A percentile compares a stretch with the other conserved stretches of the same genome.
Evolutionary conservation across 2,329 filamentous ascomycete species (phyloP).

Genomic region (Biscogniauxia sp.): DNA sequence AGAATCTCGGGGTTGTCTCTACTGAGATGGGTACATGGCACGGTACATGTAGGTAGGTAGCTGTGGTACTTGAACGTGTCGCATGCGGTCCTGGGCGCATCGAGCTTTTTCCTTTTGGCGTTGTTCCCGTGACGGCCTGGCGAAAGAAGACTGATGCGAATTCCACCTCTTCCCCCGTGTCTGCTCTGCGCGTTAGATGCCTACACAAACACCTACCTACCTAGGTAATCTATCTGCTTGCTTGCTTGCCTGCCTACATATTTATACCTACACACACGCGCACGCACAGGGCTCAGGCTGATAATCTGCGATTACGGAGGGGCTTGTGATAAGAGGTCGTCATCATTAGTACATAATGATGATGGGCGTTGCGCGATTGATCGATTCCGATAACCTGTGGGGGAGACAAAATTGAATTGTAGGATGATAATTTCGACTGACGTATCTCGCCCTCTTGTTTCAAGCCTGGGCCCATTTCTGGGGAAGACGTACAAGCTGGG

Average conservation of each 20-base stretch:
- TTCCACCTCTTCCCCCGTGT: not conserved
- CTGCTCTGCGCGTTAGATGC: not conserved
- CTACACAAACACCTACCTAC: not conserved
- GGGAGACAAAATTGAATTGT: constrained; percentile 18
- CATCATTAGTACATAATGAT: constrained; percentile 16
- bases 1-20: constrained; percentile 8
- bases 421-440: constrained; percentile 21
- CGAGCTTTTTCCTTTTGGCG: not conserved
- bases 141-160: too few relatives aligned
- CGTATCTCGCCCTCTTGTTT: constrained; percentile 22
- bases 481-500: constrained; percentile 2
- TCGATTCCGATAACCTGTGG: constrained; percentile 11
- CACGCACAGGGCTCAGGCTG: not conserved
- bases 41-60: not conserved
- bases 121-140: not conserved
- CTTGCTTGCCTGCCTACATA: not conserved
- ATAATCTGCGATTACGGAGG: not conserved
- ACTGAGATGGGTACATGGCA: constrained; percentile 3
- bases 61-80: not conserved
- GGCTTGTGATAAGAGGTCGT: not conserved
- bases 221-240: too few relatives aligned
- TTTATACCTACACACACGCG: not conserved
- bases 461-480: constrained; percentile 19
- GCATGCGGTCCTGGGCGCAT: not conserved
- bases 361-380: constrained; percentile 18